Conservation (phyloP, 2,329 filamentous ascomycete species). For the Thermomyces lanuginosus region DNA sequence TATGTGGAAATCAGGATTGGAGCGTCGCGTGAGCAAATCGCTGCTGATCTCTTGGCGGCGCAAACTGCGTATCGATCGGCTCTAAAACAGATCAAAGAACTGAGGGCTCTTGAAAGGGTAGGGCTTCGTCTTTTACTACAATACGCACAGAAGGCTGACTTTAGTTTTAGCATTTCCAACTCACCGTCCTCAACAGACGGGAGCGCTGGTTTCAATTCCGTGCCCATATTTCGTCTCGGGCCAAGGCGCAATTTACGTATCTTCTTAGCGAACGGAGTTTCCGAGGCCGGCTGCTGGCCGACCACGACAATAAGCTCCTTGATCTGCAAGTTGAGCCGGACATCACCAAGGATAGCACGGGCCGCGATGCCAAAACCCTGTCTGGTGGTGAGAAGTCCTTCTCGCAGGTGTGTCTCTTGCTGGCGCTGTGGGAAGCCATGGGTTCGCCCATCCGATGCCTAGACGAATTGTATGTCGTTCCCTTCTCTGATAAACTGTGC, state of each 20-base stretch:
- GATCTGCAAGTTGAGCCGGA: constrained; percentile 58
- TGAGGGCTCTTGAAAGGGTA: constrained; percentile 26
- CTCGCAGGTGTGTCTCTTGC: constrained; percentile 81
- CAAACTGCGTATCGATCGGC: constrained; percentile 22
- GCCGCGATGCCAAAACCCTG: constrained; percentile 75
- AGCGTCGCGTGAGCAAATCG: constrained; percentile 49
- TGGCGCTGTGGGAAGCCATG: constrained; percentile 96
- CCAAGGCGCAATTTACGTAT: constrained; percentile 73
- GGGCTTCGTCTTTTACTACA: constrained; percentile 3
- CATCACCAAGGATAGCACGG: constrained; percentile 51
- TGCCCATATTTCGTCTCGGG: constrained; percentile 66
- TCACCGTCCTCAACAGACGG: constrained; percentile 52
- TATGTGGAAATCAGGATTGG: constrained; percentile 33
- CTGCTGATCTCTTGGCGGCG: constrained; percentile 28
- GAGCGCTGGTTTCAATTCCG: constrained; percentile 69
- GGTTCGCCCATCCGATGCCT: constrained; percentile 85
- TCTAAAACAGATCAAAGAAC: constrained; percentile 21
- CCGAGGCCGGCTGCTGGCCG: constrained; percentile 60
- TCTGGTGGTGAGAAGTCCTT: constrained; percentile 97
- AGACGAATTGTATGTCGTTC: constrained; percentile 61
- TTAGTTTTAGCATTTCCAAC: constrained; percentile 31
- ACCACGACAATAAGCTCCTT: constrained; percentile 58
- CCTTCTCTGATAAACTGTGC: not conserved
- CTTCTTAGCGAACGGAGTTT: constrained; percentile 81
- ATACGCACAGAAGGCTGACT: not conserved